Evolutionary conservation across 2,329 filamentous ascomycete genomes (phyloP).

Genomic region (Hypoxylon sp.): DNA sequence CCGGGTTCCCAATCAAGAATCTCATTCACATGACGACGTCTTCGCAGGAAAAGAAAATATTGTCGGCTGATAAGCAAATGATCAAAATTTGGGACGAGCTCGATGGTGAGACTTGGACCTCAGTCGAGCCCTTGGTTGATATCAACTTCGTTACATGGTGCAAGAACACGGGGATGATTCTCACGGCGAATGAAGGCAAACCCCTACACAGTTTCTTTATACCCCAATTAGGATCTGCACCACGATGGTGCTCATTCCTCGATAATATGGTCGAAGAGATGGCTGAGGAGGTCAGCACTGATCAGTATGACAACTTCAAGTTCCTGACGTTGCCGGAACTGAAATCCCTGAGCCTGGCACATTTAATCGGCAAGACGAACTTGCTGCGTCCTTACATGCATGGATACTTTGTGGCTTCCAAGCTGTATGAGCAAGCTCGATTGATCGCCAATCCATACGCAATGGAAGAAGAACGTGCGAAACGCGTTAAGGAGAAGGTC

Average conservation of each 20-base stretch:
- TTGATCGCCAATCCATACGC: constrained; percentile 94
- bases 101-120: constrained; percentile 91
- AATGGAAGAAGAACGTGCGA: constrained; percentile 91
- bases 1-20: constrained; percentile 91
- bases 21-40: constrained; percentile 78
- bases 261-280: constrained; percentile 99
- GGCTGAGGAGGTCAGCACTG: constrained; percentile 82
- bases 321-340: constrained; percentile 93
- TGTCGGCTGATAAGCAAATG: constrained; percentile 93
- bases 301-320: constrained; percentile 99
- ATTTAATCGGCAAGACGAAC: constrained; percentile 91
- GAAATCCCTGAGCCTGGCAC: constrained; percentile 85
- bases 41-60: constrained; percentile 85
- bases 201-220: constrained; percentile 97
- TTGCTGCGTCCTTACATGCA: constrained; percentile 97
- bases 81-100: constrained; percentile 96
- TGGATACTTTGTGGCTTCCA: constrained; percentile 96
- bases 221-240: constrained; percentile 91
- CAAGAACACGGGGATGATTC: constrained; percentile 91
- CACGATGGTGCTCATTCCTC: constrained; percentile 95
- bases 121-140: constrained; percentile 93
- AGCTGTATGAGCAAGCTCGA: constrained; percentile 93
- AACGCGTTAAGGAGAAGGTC: constrained; percentile 93
- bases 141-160: constrained; percentile 95
- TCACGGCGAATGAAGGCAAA: constrained; percentile 96